Base-by-base conservation (phyloP, 306 rosid genomes). In the Cicer cuneatum region DNA sequence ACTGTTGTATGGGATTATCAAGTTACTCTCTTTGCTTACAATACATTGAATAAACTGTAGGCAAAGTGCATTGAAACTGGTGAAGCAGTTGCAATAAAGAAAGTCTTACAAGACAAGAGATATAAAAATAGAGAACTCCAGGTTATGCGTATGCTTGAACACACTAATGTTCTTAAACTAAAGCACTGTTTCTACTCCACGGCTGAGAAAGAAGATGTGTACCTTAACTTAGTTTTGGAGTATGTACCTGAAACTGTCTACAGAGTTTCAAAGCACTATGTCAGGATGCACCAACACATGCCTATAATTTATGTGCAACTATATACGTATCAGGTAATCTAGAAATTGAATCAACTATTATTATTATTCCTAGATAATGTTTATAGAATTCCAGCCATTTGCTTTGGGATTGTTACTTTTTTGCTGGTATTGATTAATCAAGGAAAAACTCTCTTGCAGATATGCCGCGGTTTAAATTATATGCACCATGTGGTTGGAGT, bases 101-200 rank as follows among this genome's bases (percentile, higher is more conserved):
- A 93, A 85, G 98, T 93, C 19, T 81, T 93, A 74, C 98, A 93
- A 70, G 97, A 93, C 84, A 91, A 84, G 87, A 89, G 98, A 87
- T 93, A 93, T 61, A 93, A 93, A 84, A 93, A 93, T 40, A 83
- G 98, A 72, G 98, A 93, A 76, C 97, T 93, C 35, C 97, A 93
- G 78, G 86, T 91, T 56, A 87, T 91, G 90, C 91, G 96, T 46
- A 41, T 86, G 16, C 93, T 94, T 66, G 94, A 91, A 74, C 97
- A 94, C 63, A 83, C 89, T n/a, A 94, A 94, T 8, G 87, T 90
- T 47, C 88, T 89, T 73, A 90, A 81, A 65, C 85, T 93, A 76
- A 89, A 81, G 85, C 97, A 93, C 59, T 89, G 97, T 71, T 93
- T 93, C 91, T 91, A 85, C 81, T 91, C 96, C 41, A 85, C 93